phyloP scores from a whole-genome alignment of 805 yeast species.

The Clavispora phyllophila region DNA sequence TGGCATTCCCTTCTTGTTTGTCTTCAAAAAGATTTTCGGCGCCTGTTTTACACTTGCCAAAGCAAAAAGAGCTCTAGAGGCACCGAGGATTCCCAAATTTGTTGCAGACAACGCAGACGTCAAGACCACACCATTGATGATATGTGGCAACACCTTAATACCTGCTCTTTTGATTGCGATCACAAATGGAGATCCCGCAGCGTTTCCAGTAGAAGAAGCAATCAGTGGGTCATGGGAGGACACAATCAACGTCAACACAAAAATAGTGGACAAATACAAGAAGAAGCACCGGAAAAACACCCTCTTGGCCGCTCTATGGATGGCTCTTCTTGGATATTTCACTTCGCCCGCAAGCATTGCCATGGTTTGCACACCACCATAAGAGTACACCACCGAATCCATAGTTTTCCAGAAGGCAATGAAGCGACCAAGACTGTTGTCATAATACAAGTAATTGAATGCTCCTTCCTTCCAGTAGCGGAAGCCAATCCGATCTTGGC shows the following conservation, averaged over 20 bases:
- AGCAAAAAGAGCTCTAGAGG: conserved; percentile 31
- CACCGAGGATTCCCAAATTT: conserved; percentile 23
- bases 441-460: conserved; percentile 20
- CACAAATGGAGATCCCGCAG: conserved; percentile 37
- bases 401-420: conserved; percentile 28
- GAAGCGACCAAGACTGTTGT: conserved; percentile 19
- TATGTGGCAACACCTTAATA: conserved; percentile 30
- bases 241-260: conserved; percentile 29
- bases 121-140: conserved; percentile 35
- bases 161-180: conserved; percentile 31
- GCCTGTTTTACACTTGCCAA: conserved; percentile 35
- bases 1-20: conserved; percentile 26
- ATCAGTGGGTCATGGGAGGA: conserved; percentile 23
- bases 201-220: conserved; percentile 24
- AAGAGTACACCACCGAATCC: conserved; percentile 35
- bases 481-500: conserved; percentile 23
- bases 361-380: conserved; percentile 28
- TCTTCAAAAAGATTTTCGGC: conserved; percentile 28
- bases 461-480: conserved; percentile 42
- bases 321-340: conserved; percentile 27
- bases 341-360: conserved; percentile 28
- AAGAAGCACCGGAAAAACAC: conserved; percentile 25
- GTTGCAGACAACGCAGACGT: conserved; percentile 38
- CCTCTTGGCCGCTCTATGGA: conserved; percentile 25
- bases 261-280: conserved; percentile 26